phyloP scores from a whole-genome alignment of 257 asterid species.

The Agastache rugosa region DNA sequence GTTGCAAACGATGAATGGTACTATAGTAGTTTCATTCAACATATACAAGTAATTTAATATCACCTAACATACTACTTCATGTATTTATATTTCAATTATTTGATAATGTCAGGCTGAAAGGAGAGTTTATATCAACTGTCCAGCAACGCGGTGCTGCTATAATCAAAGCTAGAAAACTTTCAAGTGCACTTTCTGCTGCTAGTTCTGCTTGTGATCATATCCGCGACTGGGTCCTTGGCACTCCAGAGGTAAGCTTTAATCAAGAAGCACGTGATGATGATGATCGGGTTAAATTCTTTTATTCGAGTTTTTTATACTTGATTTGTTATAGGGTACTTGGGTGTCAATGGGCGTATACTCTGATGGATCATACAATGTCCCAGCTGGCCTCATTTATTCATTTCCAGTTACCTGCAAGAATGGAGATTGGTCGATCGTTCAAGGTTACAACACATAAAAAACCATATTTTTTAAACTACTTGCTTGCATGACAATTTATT shows the following conservation, averaged over 20 bases:
- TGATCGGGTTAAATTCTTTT: neutral
- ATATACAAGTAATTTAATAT: neutral
- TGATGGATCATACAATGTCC: conserved; percentile 93
- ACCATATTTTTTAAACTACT: neutral
- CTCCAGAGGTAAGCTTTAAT: conserved; percentile 68
- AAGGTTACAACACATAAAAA: conserved; percentile 57
- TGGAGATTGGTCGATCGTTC: conserved; percentile 92
- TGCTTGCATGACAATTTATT: no score
- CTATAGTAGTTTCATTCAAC: neutral
- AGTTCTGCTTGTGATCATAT: conserved; percentile 96
- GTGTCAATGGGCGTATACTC: conserved; percentile 98
- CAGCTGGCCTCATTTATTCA: conserved; percentile 85
- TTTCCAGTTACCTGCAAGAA: conserved; percentile 93
- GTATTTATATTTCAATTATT: no score
- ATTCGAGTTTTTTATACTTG: no score
- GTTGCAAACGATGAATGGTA: conserved; percentile 77
- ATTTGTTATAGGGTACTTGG: conserved; percentile 65
- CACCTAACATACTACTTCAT: neutral
- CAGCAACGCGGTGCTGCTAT: conserved; percentile 99
- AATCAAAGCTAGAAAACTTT: conserved; percentile 88
- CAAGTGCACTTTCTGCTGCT: conserved; percentile 98
- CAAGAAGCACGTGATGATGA: neutral
- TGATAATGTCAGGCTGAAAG: conserved; percentile 60
- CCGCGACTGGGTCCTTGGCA: conserved; percentile 96
- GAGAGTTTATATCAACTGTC: conserved; percentile 78